Evolutionary conservation across 257 asterid species (phyloP).

Genomic region (Nemophila menziesii): DNA sequence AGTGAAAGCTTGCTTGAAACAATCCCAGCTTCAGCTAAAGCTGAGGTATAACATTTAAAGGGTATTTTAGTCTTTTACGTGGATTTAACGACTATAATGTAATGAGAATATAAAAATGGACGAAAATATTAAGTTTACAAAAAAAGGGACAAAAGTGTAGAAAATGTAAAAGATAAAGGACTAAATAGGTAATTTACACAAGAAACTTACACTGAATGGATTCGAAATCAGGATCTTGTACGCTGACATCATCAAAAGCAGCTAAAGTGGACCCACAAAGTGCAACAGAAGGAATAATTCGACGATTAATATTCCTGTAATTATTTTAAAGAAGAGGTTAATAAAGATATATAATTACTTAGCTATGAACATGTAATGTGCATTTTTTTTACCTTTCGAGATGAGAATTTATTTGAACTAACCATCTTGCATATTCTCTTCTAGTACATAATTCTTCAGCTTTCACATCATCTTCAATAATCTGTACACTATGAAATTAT

Average conservation of each 20-base stretch:
- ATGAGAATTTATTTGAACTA: slow-evolving; percentile 45
- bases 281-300: slow-evolving; percentile 46
- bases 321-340: slow-evolving; percentile 12
- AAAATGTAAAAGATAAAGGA: no score
- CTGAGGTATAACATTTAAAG: slow-evolving; percentile 28
- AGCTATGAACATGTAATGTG: not conserved
- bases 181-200: slow-evolving; percentile 7
- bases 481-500: slow-evolving; percentile 32
- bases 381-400: slow-evolving; percentile 57
- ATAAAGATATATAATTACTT: not conserved
- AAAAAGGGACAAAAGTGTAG: no score
- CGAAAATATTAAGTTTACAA: no score
- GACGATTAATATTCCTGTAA: slow-evolving; percentile 48
- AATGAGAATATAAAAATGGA: no score
- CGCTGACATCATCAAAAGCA: slow-evolving; percentile 69
- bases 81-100: no score
- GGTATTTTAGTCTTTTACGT: no score
- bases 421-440: slow-evolving; percentile 90
- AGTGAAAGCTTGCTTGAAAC: slow-evolving; percentile 63
- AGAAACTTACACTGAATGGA: slow-evolving; percentile 59
- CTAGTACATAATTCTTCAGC: slow-evolving; percentile 79
- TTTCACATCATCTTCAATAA: slow-evolving; percentile 59
- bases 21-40: slow-evolving; percentile 85
- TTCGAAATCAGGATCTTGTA: slow-evolving; percentile 76
- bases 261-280: slow-evolving; percentile 57